Base-by-base conservation (phyloP, 2,329 filamentous ascomycete genomes). In the Chrysoporthe puriensis region DNA sequence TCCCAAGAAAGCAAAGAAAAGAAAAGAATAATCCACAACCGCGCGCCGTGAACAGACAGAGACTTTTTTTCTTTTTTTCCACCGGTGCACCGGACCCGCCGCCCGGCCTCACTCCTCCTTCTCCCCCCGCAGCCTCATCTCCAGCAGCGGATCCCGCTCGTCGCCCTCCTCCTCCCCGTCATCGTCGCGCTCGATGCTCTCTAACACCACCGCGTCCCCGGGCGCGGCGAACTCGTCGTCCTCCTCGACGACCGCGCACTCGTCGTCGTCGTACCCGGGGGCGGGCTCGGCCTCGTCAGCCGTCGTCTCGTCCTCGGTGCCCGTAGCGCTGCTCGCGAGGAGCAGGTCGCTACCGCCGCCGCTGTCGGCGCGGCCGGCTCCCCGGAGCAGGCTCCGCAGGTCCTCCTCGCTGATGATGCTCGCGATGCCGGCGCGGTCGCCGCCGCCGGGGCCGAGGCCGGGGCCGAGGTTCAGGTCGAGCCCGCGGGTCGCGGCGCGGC, bases 391-490 rank as follows among this genome's bases (percentile, higher is more conserved):
- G 64, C 71, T 40, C 56, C 71, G 78, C 64, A 90, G 73, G 70
- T 90, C 86, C 63, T 89, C 87, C 71, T 88, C 86, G 70, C 86
- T 88, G 50, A 89, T 75, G 8, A 90, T 86, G 48, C 84, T 87
- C 74, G 89, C 86, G 50, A 88, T 82, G 66, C 85, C 86, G 4
- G 83, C 83, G 57, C 44, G 21, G 66, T 84, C 76, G 4, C 34
- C 56, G n/a, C 42, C n/a, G 6, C 48, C n/a, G 36, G 42, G 42
- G 2, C 14, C 32, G 1, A 43, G 34, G 9, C 9, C 46, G 34
- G 1, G 36, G 40, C 14, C 26, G 26, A 26, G 26, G 26, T 26
- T 26, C 26, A 63, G 34, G 14, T 80, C 75, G 71, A 80, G 80
- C 2, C 81, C 78, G 66, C 86, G 77, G 46, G 86, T 87, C 74